Evolutionary conservation across 768 basidiomycete genomes (phyloP), one percentile per base, ranked within the genome.

Genomic region (Termitomyces sp.): DNA sequence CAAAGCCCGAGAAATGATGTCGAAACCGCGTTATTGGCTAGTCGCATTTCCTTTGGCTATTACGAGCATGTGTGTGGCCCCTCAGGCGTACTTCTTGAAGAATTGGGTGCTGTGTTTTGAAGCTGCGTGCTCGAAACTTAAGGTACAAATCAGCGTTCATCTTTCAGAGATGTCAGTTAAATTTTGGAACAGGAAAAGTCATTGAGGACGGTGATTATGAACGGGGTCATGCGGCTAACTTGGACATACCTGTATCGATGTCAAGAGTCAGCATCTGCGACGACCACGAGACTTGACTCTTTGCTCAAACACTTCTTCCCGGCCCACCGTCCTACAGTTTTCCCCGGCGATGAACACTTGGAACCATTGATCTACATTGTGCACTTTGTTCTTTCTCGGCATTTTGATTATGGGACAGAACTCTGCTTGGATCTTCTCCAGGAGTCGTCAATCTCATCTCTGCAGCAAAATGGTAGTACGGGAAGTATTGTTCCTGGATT

Each of bases 201-300:
- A 0, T 76, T 79, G 53, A 82, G 93, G 12, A 73, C 81, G 0
- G 77, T 82, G 2, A 79, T 91, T 21, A 75, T 95, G 72, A 95
- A 94, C 60, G 90, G 90, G 12, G 81, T 90, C 54, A 66, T 93
- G 58, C 84, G 95, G 9, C 70, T 97, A 41, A 71, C 94, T 34
- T 98, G 94, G 95, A 91, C 93, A 2, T 98, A 97, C 68, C 76
- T 97, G n/a, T 95, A 92, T 65, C 87, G 95, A 15, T 95, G 93
- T 65, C 85, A 88, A 59, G 95, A 98, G 68, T 79, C 88, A 5
- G 73, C 82, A 2, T 89, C 93, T 0, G 87, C 89, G 2, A 85
- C 84, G n/a, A 82, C 84, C n/a, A 72, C 83, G 28, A 92, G 87
- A 64, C 70, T 98, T 40, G 93, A 97, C 58, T 71, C 70, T 0